Base-by-base conservation (phyloP, 805 yeast genomes). In the Wickerhamiella domercqiae region DNA sequence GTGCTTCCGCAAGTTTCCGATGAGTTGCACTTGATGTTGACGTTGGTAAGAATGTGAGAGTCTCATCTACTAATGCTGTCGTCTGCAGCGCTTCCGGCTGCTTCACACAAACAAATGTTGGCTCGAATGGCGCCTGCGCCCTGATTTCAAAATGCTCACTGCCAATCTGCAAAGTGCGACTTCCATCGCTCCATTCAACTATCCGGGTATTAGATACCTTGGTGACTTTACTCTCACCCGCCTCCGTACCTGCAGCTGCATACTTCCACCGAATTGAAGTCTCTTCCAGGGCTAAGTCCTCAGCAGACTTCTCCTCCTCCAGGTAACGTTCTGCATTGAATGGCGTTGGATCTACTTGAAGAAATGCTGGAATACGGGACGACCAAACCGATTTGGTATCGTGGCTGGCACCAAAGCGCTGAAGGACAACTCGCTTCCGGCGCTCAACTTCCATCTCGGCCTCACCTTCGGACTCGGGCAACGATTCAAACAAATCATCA, bases 251-350 rank as follows among this genome's bases (percentile, higher is more conserved):
- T 14, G 47, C 42, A 41, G 78, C 71, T 13, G 83, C 78, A 56
- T 86, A 87, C 59, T 94, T 73, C 98, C 98, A 90, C 53, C 98
- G 71, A 24, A 90, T 66, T 0, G 95, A 83, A 56, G 84, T 87
- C 51, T 80, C 84, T 44, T 77, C 82, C 29, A 44, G 36, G 39
- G 54, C 47, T 3, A 57, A 59, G 39, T 59, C 70, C 45, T 53
- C 59, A 29, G 22, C 42, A 24, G 41, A 7, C 43, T 46, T 48
- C 6, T 50, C 46, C 18, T 47, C 48, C 52, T 53, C 62, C 7
- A 30, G 33, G 33, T n/a, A 13, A 47, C 53, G 62, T 7, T 19
- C 31, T 4, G 31, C 39, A 42, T 76, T 64, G 52, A 78, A 78
- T 18, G 21, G 57, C 60, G 29, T 64, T 73, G 58, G 90, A 82